Conservation (phyloP, 352 stramenopile species). For the Thalassiosira livingstoniorum region DNA sequence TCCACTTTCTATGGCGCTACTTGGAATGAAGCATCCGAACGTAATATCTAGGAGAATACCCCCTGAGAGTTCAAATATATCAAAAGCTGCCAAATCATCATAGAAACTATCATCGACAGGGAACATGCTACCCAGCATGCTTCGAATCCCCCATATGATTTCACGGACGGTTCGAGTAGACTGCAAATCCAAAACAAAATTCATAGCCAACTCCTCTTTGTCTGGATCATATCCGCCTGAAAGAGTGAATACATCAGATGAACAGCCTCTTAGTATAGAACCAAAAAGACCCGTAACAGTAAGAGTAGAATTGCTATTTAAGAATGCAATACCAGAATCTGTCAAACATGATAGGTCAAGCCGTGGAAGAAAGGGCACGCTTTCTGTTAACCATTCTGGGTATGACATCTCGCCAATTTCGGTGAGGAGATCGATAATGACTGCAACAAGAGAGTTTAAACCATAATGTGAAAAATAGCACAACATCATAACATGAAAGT, state of each 20-base stretch:
- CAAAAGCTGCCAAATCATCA: conserved; percentile 19
- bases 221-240: conserved; percentile 42
- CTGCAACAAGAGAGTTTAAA: too few relatives aligned
- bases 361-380: conserved; percentile 29
- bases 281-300: conserved; percentile 42
- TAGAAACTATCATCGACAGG: conserved; percentile 33
- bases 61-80: conserved; percentile 33
- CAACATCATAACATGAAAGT: too few relatives aligned
- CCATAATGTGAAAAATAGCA: too few relatives aligned
- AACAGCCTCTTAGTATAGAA: conserved; percentile 41
- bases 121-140: conserved; percentile 15
- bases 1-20: too few relatives aligned
- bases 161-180: conserved; percentile 3
- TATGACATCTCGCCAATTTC: conserved; percentile 20
- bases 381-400: conserved; percentile 14
- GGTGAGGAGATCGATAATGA: background rate
- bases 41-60: too few relatives aligned
- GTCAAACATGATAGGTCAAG: conserved; percentile 39
- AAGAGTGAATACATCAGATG: conserved; percentile 31
- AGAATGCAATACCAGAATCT: conserved; percentile 30
- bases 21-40: too few relatives aligned
- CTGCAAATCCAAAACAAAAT: conserved; percentile 3
- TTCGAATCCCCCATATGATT: conserved; percentile 21
- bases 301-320: conserved; percentile 1
- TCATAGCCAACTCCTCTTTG: background rate